Conservation (phyloP, 1,284 basidiomycete genomes). For the Afroboletus lepidellus region DNA sequence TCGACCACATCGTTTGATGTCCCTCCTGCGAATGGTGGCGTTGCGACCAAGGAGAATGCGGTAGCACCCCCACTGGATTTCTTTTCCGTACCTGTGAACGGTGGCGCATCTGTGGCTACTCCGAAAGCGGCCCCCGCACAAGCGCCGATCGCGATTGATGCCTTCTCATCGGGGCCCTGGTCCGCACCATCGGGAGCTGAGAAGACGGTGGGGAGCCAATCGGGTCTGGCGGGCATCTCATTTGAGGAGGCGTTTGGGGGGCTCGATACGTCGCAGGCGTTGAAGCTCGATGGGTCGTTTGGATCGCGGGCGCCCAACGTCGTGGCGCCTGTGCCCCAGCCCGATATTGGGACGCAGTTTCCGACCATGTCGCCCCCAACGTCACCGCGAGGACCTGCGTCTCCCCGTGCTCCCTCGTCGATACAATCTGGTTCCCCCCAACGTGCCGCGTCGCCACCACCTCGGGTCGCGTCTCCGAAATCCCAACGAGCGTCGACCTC, state of each 20-base stretch:
- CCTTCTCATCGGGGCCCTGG: conserved; percentile 39
- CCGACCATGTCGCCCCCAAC: conserved; percentile 35
- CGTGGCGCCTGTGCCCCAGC: conserved; percentile 31
- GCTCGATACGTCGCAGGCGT: conserved; percentile 42
- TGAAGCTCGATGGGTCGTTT: conserved; percentile 41
- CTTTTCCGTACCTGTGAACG: conserved; percentile 15
- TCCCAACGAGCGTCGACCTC: conserved; percentile 51
- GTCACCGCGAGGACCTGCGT: conserved; percentile 34
- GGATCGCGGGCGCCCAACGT: conserved; percentile 27
- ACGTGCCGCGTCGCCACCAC: conserved; percentile 51
- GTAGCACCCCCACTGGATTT: conserved; percentile 20
- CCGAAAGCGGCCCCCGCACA: conserved; percentile 15
- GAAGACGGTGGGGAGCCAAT: conserved; percentile 16
- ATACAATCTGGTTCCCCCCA: conserved; percentile 42
- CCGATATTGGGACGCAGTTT: conserved; percentile 24
- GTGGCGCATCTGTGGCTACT: conserved; percentile 1
- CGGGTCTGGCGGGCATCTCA: conserved; percentile 36
- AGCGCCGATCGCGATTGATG: conserved; percentile 47
- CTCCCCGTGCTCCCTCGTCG: conserved; percentile 34
- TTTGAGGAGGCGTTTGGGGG: conserved; percentile 64
- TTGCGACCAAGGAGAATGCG: conserved; percentile 15
- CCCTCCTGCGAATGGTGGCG: conserved; percentile 17
- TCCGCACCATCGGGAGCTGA: conserved; percentile 17
- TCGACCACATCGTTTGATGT: conserved; percentile 17
- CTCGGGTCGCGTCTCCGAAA: conserved; percentile 54